Percentiles rank a stretch among this genome's conserved stretches.
Conservation (phyloP, 2,329 filamentous ascomycete species). For the Fusarium luffae region DNA sequence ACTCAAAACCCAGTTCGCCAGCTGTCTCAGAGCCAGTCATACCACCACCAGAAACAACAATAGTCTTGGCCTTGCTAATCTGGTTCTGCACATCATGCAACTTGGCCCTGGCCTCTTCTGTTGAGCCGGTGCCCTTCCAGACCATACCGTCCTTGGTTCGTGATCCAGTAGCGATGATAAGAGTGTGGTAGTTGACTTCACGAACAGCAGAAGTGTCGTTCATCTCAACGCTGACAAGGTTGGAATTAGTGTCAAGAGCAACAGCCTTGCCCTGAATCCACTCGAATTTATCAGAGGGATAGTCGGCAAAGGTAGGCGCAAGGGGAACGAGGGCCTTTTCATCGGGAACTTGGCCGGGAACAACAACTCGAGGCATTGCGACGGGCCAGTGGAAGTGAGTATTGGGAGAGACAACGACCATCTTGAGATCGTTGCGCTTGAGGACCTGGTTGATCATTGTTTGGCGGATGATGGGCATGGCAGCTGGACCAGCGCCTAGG, state of each 20-base stretch:
- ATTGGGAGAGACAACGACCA: conserved; percentile 60
- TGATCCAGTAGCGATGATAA: conserved; percentile 67
- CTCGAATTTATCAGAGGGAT: conserved; percentile 61
- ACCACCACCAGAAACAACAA: conserved; percentile 65
- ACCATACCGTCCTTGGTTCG: conserved; percentile 57
- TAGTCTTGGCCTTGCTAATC: conserved; percentile 57
- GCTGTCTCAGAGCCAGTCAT: conserved; percentile 62
- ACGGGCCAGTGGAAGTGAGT: conserved; percentile 63
- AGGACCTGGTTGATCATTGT: conserved; percentile 58
- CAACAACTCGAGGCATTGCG: conserved; percentile 59
- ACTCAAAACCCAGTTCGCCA: conserved; percentile 63
- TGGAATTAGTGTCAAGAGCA: conserved; percentile 54
- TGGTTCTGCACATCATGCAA: conserved; percentile 52
- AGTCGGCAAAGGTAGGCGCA: conserved; percentile 60
- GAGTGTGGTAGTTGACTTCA: conserved; percentile 60
- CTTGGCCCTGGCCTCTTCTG: conserved; percentile 55
- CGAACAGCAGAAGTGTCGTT: conserved; percentile 48
- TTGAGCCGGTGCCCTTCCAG: conserved; percentile 60
- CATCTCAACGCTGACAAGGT: conserved; percentile 56
- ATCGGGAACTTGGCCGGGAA: conserved; percentile 59
- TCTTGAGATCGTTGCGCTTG: conserved; percentile 54
- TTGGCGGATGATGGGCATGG: conserved; percentile 62
- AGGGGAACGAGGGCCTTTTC: conserved; percentile 51
- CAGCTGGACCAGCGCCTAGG: conserved; percentile 61
- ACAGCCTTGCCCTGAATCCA: conserved; percentile 63